These are phyloP conservation scores for Fusarium euwallaceae DNA, from an alignment of 2,329 filamentous ascomycete species.

Conservation along the genomic window DNA sequence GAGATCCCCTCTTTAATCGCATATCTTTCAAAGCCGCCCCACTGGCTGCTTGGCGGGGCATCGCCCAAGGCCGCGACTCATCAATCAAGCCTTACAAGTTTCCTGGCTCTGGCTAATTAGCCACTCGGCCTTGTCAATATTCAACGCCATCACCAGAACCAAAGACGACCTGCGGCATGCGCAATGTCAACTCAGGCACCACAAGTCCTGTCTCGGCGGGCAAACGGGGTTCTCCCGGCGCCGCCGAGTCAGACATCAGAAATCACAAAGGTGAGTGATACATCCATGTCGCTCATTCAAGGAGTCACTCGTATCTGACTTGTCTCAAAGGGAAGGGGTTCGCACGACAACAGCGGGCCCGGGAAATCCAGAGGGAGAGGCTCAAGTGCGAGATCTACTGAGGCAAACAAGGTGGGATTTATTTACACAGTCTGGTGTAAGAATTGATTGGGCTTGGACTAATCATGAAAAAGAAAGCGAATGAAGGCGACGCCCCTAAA, in stretches of 20 bases:
- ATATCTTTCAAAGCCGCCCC: slow-evolving; percentile 45
- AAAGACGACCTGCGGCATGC: slow-evolving; percentile 47
- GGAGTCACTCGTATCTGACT: slow-evolving; percentile 39
- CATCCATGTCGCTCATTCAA: slow-evolving; percentile 14
- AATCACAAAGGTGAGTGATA: slow-evolving; percentile 50
- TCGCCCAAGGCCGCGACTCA: slow-evolving; percentile 45
- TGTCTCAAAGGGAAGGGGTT: slow-evolving; percentile 41
- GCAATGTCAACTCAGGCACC: slow-evolving; percentile 54
- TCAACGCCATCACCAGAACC: slow-evolving; percentile 35
- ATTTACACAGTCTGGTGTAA: background rate
- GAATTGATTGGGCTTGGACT: slow-evolving; percentile 23
- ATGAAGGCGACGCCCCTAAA: slow-evolving; percentile 48
- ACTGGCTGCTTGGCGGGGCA: slow-evolving; percentile 46
- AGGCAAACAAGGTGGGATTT: slow-evolving; percentile 47
- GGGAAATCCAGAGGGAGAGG: slow-evolving; percentile 46
- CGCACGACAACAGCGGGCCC: slow-evolving; percentile 40
- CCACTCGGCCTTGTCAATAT: slow-evolving; percentile 31
- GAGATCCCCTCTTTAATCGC: slow-evolving; percentile 43
- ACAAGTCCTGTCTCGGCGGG: slow-evolving; percentile 53
- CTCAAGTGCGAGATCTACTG: slow-evolving; percentile 46
- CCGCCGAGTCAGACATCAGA: slow-evolving; percentile 46
- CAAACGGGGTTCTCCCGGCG: slow-evolving; percentile 49
- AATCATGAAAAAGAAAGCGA: slow-evolving; percentile 42
- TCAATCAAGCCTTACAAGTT: slow-evolving; percentile 46
- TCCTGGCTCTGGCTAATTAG: slow-evolving; percentile 27